Percentiles rank a stretch among this genome's conserved stretches.
These are phyloP conservation scores for Acacia confusa DNA, from an alignment of 306 rosid species.

Conservation along the genomic window DNA sequence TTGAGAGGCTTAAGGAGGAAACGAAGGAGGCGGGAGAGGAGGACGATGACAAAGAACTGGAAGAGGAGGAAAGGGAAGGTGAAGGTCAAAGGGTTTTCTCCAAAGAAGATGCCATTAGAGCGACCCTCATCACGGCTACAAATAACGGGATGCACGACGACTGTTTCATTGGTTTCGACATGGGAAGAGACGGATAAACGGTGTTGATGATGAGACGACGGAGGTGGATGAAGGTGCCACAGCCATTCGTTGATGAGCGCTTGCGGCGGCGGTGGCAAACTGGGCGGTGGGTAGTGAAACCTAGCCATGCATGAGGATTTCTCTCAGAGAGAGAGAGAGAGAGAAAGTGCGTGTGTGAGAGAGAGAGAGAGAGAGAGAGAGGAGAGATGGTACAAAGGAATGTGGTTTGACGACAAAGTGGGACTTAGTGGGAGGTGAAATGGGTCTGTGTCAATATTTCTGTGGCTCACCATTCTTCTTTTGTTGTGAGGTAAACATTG, in stretches of 20 bases:
- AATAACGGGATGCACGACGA: neutral
- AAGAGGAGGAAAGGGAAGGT: conserved; percentile 49
- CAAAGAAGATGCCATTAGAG: conserved; percentile 38
- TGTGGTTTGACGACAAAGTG: conserved; percentile 60
- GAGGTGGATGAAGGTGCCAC: neutral
- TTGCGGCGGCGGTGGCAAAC: conserved; percentile 18
- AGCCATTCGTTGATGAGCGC: conserved; percentile 25
- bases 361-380: conserved; percentile 5
- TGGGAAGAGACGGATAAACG: neutral
- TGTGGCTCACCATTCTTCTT: conserved; percentile 30
- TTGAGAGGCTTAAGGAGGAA: conserved; percentile 64
- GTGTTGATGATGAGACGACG: neutral
- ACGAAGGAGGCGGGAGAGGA: conserved; percentile 41
- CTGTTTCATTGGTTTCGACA: neutral
- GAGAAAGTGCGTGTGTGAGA: no score
- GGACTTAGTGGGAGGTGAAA: conserved; percentile 36
- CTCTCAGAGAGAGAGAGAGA: neutral
- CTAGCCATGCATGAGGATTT: conserved; percentile 55
- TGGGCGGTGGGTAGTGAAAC: conserved; percentile 32
- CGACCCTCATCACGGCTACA: neutral
- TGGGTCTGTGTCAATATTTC: conserved; percentile 23
- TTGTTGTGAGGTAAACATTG: conserved; percentile 37
- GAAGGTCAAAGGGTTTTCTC: conserved; percentile 43
- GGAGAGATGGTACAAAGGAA: neutral
- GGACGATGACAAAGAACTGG: conserved; percentile 35